These are phyloP conservation scores for Chalaropsis ovoidea DNA, from an alignment of 2,329 filamentous ascomycete species.

Conservation along the genomic window DNA sequence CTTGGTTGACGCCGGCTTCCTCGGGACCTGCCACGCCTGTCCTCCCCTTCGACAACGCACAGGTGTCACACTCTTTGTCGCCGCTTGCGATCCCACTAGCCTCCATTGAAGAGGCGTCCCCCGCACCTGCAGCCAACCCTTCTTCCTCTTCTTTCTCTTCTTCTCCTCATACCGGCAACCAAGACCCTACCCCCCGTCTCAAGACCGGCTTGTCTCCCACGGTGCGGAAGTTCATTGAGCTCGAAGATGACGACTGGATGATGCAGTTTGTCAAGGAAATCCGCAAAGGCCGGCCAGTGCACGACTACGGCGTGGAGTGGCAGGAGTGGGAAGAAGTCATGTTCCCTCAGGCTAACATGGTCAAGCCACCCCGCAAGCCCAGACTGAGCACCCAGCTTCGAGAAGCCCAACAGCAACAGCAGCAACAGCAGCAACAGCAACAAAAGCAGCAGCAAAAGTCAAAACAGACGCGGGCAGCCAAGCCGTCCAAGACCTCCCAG, in stretches of 20 bases:
- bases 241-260: constrained; percentile 14
- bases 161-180: background rate
- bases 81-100: background rate
- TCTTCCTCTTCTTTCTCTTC: background rate
- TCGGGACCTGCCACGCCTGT: background rate
- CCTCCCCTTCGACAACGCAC: background rate
- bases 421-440: background rate
- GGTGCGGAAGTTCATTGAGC: background rate
- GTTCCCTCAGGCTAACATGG: background rate
- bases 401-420: background rate
- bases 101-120: background rate
- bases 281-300: background rate
- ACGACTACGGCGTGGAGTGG: constrained; percentile 10
- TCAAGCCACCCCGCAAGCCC: constrained; percentile 6
- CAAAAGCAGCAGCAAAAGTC: background rate
- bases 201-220: background rate
- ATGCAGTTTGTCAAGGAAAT: background rate
- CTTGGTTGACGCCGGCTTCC: background rate
- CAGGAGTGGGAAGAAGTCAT: constrained; percentile 14
- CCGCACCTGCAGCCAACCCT: background rate
- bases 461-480: background rate
- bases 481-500: background rate
- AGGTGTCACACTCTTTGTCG: background rate
- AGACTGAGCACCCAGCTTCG: constrained; percentile 5
- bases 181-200: background rate